phyloP scores from a whole-genome alignment of 2,329 filamentous ascomycete genomes.

The Trichoderma breve region DNA sequence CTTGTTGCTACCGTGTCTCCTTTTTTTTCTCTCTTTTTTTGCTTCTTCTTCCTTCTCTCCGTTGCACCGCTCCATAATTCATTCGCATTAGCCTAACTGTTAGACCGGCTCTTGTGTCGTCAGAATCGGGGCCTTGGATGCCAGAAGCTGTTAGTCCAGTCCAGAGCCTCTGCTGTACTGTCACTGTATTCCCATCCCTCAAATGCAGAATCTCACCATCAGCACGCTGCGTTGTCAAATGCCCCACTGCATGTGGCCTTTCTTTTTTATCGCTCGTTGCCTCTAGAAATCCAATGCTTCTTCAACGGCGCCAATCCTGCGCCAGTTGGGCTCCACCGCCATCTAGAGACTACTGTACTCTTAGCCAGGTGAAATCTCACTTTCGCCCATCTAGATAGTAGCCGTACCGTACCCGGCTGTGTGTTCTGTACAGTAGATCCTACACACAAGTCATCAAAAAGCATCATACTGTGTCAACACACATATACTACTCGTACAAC shows the following conservation, averaged over 20 bases:
- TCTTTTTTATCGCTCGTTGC: not conserved
- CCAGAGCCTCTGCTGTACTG: not conserved
- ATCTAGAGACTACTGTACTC: not conserved
- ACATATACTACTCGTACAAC: not conserved
- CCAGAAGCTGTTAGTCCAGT: not conserved
- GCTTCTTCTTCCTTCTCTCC: not conserved
- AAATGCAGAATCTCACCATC: not conserved
- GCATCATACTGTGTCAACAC: not conserved
- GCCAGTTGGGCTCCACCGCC: conserved; percentile 8
- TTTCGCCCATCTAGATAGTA: not conserved
- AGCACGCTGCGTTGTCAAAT: conserved; percentile 9
- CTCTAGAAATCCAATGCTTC: not conserved
- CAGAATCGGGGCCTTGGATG: not conserved
- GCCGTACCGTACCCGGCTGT: not conserved
- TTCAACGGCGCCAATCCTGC: not conserved
- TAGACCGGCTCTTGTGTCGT: not conserved
- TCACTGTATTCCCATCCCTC: not conserved
- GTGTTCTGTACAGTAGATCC: not conserved
- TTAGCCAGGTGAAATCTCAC: not conserved
- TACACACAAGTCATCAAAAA: not conserved
- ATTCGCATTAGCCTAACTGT: not conserved
- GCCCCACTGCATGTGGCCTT: conserved; percentile 9
- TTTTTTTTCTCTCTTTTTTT: not conserved
- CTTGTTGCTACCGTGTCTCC: not conserved
- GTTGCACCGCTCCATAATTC: not conserved